These are phyloP conservation scores for Phalaenopsis hybrid DNA, from an alignment of 116 monocot genomes.

Conservation along the genomic window DNA sequence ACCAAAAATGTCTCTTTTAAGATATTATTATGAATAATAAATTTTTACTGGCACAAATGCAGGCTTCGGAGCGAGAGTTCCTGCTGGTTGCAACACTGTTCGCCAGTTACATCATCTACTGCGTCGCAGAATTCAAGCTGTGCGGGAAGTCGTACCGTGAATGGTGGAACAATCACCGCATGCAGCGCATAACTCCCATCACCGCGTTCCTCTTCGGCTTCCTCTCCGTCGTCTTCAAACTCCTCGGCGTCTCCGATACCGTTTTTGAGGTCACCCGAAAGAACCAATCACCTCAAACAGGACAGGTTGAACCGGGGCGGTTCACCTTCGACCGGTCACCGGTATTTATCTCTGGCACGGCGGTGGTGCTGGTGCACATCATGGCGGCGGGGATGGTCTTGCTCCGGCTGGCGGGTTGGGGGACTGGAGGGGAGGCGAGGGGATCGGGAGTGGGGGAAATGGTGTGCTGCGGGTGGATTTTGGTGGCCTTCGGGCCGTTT, in stretches of 20 bases:
- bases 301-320: constrained; percentile 14
- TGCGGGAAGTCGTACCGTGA: constrained; percentile 22
- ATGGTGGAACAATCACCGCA: constrained; percentile 62
- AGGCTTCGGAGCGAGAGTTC: constrained; percentile 24
- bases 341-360: constrained; percentile 32
- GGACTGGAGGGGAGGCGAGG: neutral
- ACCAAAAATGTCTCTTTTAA: too few relatives aligned
- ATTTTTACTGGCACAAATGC: neutral
- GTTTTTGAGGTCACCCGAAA: constrained; percentile 49
- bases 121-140: constrained; percentile 18
- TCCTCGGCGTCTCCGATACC: constrained; percentile 33
- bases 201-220: constrained; percentile 37
- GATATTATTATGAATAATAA: too few relatives aligned
- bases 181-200: constrained; percentile 23
- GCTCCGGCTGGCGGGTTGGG: too few relatives aligned
- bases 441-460: constrained; percentile 33
- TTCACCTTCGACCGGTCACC: constrained; percentile 61
- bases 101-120: constrained; percentile 11
- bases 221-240: constrained; percentile 26
- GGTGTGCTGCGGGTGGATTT: constrained; percentile 23
- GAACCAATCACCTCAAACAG: constrained; percentile 1
- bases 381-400: constrained; percentile 1
- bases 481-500: constrained; percentile 47
- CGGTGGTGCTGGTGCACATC: constrained; percentile 25
- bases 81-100: constrained; percentile 19